These are phyloP conservation scores for Trifolium repens DNA, from an alignment of 306 rosid species.

Conservation along the genomic window DNA sequence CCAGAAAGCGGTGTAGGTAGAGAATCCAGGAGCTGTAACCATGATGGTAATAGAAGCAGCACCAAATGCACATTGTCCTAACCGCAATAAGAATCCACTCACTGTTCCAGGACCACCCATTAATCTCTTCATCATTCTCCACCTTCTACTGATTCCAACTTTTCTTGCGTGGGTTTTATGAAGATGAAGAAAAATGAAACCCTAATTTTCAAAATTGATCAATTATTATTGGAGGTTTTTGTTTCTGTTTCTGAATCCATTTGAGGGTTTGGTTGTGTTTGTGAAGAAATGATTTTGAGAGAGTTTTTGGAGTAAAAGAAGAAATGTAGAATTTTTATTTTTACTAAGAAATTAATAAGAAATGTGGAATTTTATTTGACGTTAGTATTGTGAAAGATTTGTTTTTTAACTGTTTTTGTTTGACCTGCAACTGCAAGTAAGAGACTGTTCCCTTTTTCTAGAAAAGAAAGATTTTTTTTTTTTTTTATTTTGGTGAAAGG, in stretches of 20 bases:
- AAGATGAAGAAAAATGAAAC: slow-evolving; percentile 26
- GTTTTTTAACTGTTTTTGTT: slow-evolving; percentile 3
- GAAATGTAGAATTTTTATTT: not conserved
- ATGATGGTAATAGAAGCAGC: slow-evolving; percentile 73
- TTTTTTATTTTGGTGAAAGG: no score
- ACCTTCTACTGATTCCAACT: slow-evolving; percentile 6
- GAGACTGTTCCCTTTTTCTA: not conserved
- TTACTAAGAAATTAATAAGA: no score
- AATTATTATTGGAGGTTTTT: slow-evolving; percentile 19
- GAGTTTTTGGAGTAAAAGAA: not conserved
- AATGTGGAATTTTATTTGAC: not conserved
- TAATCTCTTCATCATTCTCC: slow-evolving; percentile 59
- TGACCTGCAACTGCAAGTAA: not conserved
- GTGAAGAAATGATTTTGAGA: not conserved
- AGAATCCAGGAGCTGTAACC: slow-evolving; percentile 77
- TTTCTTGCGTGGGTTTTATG: not conserved
- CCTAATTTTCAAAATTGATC: slow-evolving; percentile 50
- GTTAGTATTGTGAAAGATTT: not conserved
- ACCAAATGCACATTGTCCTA: slow-evolving; percentile 82
- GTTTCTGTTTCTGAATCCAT: slow-evolving; percentile 18
- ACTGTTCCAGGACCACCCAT: slow-evolving; percentile 84
- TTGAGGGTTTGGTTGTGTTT: not conserved
- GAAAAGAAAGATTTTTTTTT: no score
- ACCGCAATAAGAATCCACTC: slow-evolving; percentile 69
- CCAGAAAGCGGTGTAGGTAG: slow-evolving; percentile 88